phyloP scores from a whole-genome alignment of 768 basidiomycete genomes.

The Trametes gibbosa region DNA sequence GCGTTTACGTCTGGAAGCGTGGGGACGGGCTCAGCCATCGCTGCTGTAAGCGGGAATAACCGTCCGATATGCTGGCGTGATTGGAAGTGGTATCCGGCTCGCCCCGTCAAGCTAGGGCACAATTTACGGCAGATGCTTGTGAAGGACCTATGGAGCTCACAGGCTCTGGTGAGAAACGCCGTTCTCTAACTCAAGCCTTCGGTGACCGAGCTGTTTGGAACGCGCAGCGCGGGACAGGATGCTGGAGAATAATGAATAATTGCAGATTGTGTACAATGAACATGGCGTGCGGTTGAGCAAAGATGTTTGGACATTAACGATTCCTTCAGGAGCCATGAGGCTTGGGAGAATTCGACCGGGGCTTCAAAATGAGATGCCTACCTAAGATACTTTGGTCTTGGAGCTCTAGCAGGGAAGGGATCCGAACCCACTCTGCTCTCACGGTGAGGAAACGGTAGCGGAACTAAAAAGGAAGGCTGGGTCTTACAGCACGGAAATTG shows the following conservation, averaged over 20 bases:
- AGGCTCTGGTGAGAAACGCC: too few species aligned
- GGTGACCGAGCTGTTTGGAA: not conserved
- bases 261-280: not conserved
- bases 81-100: not conserved
- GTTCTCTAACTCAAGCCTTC: too few species aligned
- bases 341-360: not conserved
- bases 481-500: not conserved
- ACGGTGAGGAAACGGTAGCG: not conserved
- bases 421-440: not conserved
- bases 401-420: too few species aligned
- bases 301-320: not conserved
- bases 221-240: not conserved
- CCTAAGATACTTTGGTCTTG: not conserved
- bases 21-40: not conserved
- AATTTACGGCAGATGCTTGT: too few species aligned
- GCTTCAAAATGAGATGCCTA: not conserved
- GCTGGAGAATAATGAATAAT: not conserved
- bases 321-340: not conserved
- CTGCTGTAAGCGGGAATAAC: not conserved
- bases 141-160: too few species aligned
- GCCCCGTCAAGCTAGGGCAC: too few species aligned
- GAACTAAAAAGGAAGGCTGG: not conserved
- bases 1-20: not conserved
- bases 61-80: not conserved
- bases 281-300: not conserved